Evolutionary conservation across 345 rosid species (phyloP).

Genomic region (Physaria fendleri): DNA sequence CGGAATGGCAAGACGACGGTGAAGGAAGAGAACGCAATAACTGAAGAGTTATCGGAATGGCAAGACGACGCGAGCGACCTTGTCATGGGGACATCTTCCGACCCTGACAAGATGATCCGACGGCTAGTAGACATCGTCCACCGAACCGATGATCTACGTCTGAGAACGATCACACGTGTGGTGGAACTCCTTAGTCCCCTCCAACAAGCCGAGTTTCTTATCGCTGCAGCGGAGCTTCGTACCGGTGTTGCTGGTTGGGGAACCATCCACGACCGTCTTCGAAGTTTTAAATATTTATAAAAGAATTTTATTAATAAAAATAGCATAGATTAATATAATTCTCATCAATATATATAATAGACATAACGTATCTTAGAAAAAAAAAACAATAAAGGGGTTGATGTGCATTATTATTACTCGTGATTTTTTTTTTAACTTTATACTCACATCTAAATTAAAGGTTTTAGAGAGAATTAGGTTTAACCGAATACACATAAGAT

Average conservation of each 20-base stretch:
- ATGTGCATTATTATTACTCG: no score
- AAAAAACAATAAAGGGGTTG: no score
- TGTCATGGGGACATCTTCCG: conserved; percentile 22
- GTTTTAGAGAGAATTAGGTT: no score
- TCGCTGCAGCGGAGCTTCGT: conserved; percentile 70
- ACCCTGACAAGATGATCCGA: conserved; percentile 36
- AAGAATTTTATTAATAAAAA: no score
- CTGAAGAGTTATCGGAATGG: conserved; percentile 70
- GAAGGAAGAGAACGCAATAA: conserved; percentile 70
- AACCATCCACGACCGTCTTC: conserved; percentile 37
- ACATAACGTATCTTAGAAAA: no score
- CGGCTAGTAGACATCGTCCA: conserved; percentile 40
- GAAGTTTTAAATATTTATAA: no score
- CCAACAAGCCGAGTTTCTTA: conserved; percentile 66
- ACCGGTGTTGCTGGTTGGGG: conserved; percentile 67
- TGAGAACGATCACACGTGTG: conserved; percentile 42
- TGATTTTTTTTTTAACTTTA: no score
- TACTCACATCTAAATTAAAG: no score
- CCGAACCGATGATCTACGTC: conserved; percentile 67
- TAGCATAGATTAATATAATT: no score
- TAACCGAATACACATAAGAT: no score
- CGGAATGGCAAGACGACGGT: conserved; percentile 89
- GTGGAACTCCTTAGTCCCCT: conserved; percentile 56
- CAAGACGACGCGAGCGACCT: conserved; percentile 58
- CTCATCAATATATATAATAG: no score